phyloP scores from a whole-genome alignment of 192 early-diverging fungal genomes.

The Linnemannia exigua region DNA sequence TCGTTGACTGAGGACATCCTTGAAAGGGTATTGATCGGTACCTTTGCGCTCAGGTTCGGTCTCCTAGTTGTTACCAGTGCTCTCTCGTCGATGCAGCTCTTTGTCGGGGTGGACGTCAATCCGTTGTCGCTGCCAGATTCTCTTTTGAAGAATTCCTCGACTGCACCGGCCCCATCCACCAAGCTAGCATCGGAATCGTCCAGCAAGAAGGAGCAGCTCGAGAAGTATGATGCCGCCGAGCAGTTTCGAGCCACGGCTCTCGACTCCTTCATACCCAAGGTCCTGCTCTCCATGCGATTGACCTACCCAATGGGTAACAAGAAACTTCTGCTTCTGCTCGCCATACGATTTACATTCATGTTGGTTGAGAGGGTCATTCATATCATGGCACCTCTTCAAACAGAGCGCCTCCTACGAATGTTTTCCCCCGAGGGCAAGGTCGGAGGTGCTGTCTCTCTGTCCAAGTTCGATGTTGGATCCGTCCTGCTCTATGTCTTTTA shows the following conservation, averaged over 20 bases:
- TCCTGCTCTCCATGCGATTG: conserved; percentile 3
- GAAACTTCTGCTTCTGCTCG: conserved; percentile 1
- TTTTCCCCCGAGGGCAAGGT: neutral
- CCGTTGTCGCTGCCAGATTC: neutral
- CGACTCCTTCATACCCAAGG: conserved; percentile 14
- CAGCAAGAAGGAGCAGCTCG: neutral
- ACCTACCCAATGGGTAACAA: conserved; percentile 5
- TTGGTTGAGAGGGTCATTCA: neutral
- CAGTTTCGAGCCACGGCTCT: conserved; percentile 6
- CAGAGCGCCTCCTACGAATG: conserved; percentile 14
- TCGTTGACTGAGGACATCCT: neutral
- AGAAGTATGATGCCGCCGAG: conserved; percentile 4
- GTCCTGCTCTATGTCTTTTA: conserved; percentile 18
- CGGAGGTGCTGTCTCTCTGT: neutral
- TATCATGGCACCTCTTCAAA: conserved; percentile 16
- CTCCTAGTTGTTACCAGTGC: neutral
- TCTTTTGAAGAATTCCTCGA: conserved; percentile 1
- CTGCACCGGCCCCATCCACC: neutral
- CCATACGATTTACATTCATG: neutral
- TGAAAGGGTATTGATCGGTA: conserved; percentile 3
- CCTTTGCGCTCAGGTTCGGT: neutral
- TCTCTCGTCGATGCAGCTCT: neutral
- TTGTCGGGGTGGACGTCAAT: neutral
- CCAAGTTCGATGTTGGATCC: conserved; percentile 7
- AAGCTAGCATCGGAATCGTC: neutral